Base-by-base conservation (phyloP, 306 rosid genomes). In the Rubus idaeus region DNA sequence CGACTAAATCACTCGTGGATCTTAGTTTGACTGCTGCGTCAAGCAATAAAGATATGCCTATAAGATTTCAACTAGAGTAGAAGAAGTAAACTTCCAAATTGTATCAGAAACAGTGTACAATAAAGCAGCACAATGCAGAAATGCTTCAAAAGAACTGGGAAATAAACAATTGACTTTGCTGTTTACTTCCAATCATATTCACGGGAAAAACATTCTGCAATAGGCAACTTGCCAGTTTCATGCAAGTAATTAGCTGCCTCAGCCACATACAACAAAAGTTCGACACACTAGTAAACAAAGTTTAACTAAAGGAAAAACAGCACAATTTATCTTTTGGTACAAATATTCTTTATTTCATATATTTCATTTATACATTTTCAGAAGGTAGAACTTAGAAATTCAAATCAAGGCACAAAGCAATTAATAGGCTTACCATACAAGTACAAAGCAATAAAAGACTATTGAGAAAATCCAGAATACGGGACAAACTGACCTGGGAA, bases 1-100 rank as follows among this genome's bases (percentile, higher is more conserved):
- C 51, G 40, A 75, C 77, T 66, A 60, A 84, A 79, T 55, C 30
- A 46, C 42, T 56, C n/a, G 50, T 64, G 80, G 10, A 77, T 78
- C 69, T 79, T 80, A 91, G 75, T 87, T 83, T 62, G 78, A 80
- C 62, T 87, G 93, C 90, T 86, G 91, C 85, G 80, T 55, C 75
- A 84, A 39, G 68, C 42, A 78, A 73, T 73, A 75, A 23, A 68
- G 46, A 73, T 55, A 62, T 14, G 71, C 68, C 74, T 71, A 61
- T 68, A 52, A 83, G 52, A 60, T 44, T 85, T 73, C 37, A 45
- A 65, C 16, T 42, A 70, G 23, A 61, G 17, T 23, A 69, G 66
- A 26, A 51, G 49, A 58, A 66, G 52, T 50, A 61, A 44, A 63
- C 50, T 17, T 63, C 55, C 17, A 18, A 21, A 49, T 42, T 26